Evolutionary conservation across 768 basidiomycete species (phyloP).

Genomic region (Leucocoprinus leucothites): DNA sequence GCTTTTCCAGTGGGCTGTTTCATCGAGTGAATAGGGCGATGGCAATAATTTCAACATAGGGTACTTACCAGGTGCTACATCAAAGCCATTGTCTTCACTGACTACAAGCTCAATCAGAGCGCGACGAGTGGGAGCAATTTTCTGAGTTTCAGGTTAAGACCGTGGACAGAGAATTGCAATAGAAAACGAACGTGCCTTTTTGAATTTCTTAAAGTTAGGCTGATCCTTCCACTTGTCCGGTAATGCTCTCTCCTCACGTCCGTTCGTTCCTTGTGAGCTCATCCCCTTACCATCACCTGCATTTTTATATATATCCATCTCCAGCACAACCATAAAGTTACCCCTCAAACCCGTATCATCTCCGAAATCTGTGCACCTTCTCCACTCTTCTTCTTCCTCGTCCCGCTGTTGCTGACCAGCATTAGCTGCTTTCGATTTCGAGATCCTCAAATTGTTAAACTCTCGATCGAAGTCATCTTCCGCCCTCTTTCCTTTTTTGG

Average conservation of each 20-base stretch:
- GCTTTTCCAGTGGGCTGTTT: not conserved
- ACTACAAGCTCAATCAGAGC: conserved; percentile 49
- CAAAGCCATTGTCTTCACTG: conserved; percentile 51
- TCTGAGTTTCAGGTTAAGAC: conserved; percentile 19
- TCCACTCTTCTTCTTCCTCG: conserved; percentile 54
- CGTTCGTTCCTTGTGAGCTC: not conserved
- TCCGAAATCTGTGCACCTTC: conserved; percentile 61
- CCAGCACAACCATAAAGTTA: conserved; percentile 78
- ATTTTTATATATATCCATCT: conserved; percentile 53
- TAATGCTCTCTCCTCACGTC: conserved; percentile 15
- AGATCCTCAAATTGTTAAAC: conserved; percentile 73
- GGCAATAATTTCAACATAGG: not conserved
- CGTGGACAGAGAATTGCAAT: not conserved
- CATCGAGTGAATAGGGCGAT: not conserved
- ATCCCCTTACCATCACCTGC: conserved; percentile 11
- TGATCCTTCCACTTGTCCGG: conserved; percentile 43
- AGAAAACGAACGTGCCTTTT: conserved; percentile 46
- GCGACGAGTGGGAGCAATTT: conserved; percentile 22
- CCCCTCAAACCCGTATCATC: conserved; percentile 60
- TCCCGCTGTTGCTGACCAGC: conserved; percentile 17
- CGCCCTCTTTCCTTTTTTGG: conserved; percentile 60
- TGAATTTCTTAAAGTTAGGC: conserved; percentile 79
- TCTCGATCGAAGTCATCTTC: conserved; percentile 77
- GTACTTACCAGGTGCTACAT: conserved; percentile 46
- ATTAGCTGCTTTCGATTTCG: conserved; percentile 52